phyloP scores from a whole-genome alignment of 345 rosid genomes.

The Hypericum perforatum region DNA sequence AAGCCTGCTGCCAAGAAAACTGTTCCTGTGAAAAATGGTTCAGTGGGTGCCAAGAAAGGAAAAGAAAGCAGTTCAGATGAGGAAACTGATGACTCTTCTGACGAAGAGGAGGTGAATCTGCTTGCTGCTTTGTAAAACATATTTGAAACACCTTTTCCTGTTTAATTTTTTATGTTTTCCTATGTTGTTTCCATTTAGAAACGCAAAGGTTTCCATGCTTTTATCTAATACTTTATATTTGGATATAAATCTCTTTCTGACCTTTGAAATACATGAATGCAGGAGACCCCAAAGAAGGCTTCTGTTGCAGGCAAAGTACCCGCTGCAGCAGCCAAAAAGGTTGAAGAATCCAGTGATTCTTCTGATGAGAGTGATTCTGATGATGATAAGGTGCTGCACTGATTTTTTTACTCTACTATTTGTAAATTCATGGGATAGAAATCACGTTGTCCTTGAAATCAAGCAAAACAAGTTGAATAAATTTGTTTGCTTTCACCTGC shows the following conservation, averaged over 20 bases:
- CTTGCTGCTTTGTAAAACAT: neutral
- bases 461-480: too few relatives aligned
- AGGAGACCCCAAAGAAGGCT: constrained; percentile 12
- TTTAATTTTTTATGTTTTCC: neutral
- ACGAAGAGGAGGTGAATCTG: constrained; percentile 9
- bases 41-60: constrained; percentile 9
- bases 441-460: too few relatives aligned
- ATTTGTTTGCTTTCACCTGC: too few relatives aligned
- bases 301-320: neutral
- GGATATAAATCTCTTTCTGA: constrained; percentile 3
- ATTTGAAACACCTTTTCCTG: neutral
- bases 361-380: constrained; percentile 25
- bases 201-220: too few relatives aligned
- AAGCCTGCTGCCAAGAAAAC: constrained; percentile 13
- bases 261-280: neutral
- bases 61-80: constrained; percentile 12
- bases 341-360: constrained; percentile 22
- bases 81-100: constrained; percentile 13
- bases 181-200: neutral
- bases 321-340: constrained; percentile 8
- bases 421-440: neutral
- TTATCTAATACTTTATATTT: neutral
- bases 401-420: too few relatives aligned
- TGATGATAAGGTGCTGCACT: constrained; percentile 10
- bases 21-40: constrained; percentile 16